Percentiles rank a stretch among this genome's conserved stretches.
phyloP scores from a whole-genome alignment of 2,329 filamentous ascomycete species.

The Pestalotiopsis fici region DNA sequence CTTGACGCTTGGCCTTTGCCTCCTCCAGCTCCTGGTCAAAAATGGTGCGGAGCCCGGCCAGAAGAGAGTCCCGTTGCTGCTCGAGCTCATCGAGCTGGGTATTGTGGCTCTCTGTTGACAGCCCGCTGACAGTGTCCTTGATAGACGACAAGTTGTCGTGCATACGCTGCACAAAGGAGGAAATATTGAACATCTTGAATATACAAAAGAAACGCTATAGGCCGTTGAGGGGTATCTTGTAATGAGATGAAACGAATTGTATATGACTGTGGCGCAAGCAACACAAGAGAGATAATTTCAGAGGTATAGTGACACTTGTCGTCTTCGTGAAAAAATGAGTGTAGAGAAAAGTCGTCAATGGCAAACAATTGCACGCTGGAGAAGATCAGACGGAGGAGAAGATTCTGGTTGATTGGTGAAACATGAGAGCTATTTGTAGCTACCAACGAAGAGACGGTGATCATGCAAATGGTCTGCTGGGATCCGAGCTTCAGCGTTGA shows the following conservation, averaged over 20 bases:
- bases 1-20: conserved; percentile 27
- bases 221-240: neutral
- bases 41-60: conserved; percentile 29
- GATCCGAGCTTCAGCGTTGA: neutral
- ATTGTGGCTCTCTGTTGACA: conserved; percentile 34
- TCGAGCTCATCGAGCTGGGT: conserved; percentile 40
- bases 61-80: conserved; percentile 32
- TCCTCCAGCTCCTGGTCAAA: conserved; percentile 32
- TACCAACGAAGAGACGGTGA: neutral
- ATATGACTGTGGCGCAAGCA: neutral
- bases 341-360: neutral
- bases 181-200: conserved; percentile 31
- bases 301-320: neutral
- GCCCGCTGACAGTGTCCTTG: conserved; percentile 33
- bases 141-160: conserved; percentile 42
- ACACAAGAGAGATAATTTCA: neutral
- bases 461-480: neutral
- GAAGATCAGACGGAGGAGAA: neutral
- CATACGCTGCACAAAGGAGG: conserved; percentile 42
- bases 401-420: neutral
- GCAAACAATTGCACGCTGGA: neutral
- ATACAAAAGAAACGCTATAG: neutral
- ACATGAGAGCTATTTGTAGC: conserved; percentile 6
- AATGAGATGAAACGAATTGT: neutral
- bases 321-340: neutral